Conservation (phyloP, 192 early-diverging fungal species). For the Rhizophagus sp. region DNA sequence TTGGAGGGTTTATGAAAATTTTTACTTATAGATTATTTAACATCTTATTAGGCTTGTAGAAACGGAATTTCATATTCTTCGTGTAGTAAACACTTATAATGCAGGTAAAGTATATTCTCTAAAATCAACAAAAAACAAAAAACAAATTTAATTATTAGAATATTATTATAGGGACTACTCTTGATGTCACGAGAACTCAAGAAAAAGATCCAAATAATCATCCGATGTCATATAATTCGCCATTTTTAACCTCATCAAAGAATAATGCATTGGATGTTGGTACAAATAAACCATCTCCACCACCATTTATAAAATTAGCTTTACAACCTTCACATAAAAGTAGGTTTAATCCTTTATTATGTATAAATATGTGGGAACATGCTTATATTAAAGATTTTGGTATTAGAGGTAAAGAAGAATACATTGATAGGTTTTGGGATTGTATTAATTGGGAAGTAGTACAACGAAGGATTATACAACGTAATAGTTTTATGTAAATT, state of each 20-base stretch:
- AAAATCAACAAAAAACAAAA: background rate
- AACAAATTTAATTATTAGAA: no score
- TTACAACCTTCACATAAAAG: background rate
- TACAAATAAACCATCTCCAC: slow-evolving; percentile 32
- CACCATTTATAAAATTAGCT: slow-evolving; percentile 36
- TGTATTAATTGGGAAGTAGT: slow-evolving; percentile 43
- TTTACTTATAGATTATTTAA: background rate
- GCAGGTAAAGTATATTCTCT: slow-evolving; percentile 32
- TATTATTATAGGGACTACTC: slow-evolving; percentile 15
- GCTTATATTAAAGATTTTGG: slow-evolving; percentile 47
- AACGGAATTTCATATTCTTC: slow-evolving; percentile 9
- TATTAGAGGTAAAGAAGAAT: slow-evolving; percentile 38
- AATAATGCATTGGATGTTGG: no score
- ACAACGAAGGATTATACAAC: slow-evolving; percentile 24
- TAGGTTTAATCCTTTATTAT: slow-evolving; percentile 43
- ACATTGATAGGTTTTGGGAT: slow-evolving; percentile 42
- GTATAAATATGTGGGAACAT: slow-evolving; percentile 47
- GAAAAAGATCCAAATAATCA: slow-evolving; percentile 22
- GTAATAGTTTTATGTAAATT: background rate
- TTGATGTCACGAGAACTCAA: slow-evolving; percentile 23
- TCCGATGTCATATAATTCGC: background rate
- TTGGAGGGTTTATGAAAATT: no score
- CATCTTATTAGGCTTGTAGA: slow-evolving; percentile 6
- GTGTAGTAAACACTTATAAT: slow-evolving; percentile 46
- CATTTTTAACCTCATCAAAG: background rate